Conservation (phyloP, 2,329 filamentous ascomycete genomes). For the Colletotrichum tabaci region DNA sequence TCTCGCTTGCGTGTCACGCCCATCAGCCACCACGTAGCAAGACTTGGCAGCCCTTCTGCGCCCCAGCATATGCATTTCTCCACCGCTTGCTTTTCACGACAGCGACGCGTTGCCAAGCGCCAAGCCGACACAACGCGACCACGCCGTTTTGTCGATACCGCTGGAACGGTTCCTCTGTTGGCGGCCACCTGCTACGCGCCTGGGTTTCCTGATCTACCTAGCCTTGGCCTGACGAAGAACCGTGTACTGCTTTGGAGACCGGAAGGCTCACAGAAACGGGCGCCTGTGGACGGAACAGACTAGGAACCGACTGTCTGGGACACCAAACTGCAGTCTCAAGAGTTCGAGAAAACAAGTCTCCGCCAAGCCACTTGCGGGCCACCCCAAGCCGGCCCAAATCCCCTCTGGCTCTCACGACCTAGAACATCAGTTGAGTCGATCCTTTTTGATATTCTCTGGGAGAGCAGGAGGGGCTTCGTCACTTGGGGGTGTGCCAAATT, state of each 20-base stretch:
- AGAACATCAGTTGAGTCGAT: no score
- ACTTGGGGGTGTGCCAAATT: neutral
- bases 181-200: neutral
- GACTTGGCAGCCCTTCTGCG: conserved; percentile 5
- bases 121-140: neutral
- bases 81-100: neutral
- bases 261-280: no score
- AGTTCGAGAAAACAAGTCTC: neutral
- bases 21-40: conserved; percentile 9
- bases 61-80: neutral
- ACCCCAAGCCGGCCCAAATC: neutral
- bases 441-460: no score
- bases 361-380: neutral
- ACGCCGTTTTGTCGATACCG: neutral
- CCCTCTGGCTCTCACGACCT: neutral
- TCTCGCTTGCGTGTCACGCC: conserved; percentile 4
- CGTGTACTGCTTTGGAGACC: neutral
- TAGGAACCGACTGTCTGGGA: neutral
- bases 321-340: neutral
- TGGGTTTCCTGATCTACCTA: no score
- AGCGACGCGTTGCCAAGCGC: conserved; percentile 8
- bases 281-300: neutral
- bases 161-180: neutral
- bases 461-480: no score
- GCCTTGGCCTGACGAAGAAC: neutral